These are phyloP conservation scores for Metarhizium guizhouense DNA, from an alignment of 2,329 filamentous ascomycete genomes.

Conservation along the genomic window DNA sequence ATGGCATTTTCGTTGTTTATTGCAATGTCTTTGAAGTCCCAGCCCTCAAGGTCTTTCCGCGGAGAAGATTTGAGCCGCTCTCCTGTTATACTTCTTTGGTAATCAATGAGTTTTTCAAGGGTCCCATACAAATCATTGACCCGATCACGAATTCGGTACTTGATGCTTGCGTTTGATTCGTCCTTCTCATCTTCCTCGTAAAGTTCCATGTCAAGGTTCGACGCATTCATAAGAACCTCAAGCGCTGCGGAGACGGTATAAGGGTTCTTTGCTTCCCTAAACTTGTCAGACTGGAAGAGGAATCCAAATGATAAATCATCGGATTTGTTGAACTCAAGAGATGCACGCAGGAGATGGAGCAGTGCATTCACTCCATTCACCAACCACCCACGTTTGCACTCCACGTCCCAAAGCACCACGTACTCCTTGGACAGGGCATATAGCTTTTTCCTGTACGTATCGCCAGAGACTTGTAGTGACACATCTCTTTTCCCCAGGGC, in stretches of 20 bases:
- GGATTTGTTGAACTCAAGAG: slow-evolving; percentile 6
- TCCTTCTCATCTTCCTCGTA: not conserved
- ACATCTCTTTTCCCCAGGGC: too few relatives aligned
- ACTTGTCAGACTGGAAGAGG: not conserved
- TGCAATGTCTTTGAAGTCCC: slow-evolving; percentile 19
- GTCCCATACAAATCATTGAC: too few relatives aligned
- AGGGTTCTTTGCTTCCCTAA: not conserved
- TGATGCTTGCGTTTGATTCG: not conserved
- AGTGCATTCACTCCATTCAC: slow-evolving; percentile 18
- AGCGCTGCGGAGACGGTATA: not conserved
- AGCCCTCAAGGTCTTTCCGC: slow-evolving; percentile 18
- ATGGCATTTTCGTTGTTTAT: slow-evolving; percentile 7
- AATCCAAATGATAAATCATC: slow-evolving; percentile 4
- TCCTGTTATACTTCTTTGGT: too few relatives aligned
- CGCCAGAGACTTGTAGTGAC: too few relatives aligned
- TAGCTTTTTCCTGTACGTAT: not conserved
- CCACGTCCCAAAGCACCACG: slow-evolving; percentile 17
- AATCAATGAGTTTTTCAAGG: too few relatives aligned
- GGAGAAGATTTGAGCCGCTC: not conserved
- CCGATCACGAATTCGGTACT: not conserved
- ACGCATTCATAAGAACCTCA: not conserved
- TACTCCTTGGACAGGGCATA: slow-evolving; percentile 11
- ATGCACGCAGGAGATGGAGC: slow-evolving; percentile 14
- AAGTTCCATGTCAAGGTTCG: not conserved
- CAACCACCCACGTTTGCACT: slow-evolving; percentile 19